Base-by-base conservation (phyloP, 352 stramenopile species). In the Phytophthora niederhauseri region DNA sequence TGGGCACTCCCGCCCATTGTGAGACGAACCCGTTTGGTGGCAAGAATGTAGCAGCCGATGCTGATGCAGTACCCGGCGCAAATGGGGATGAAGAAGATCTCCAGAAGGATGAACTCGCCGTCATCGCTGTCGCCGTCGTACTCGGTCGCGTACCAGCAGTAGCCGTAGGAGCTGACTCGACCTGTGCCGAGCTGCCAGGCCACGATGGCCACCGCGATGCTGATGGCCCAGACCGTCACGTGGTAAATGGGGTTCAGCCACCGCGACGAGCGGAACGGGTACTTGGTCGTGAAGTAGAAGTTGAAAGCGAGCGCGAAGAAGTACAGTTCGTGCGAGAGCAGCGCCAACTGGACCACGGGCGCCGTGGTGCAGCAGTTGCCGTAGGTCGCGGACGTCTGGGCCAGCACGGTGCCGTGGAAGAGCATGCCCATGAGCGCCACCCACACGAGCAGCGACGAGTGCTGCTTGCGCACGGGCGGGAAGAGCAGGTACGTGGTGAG, bases 231-330 rank as follows among this genome's bases (percentile, higher is more conserved):
- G 6, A 97, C 85, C 0, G 81, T 75, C 1, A 84, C 43, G 61
- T 97, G 89, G 62, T 93, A 95, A 58, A 93, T 70, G 19, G 73
- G 73, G 30, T 82, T 78, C 55, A 93, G 81, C 73, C 78, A 90
- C 48, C 81, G 72, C n/a, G 84, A 87, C 43, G 83, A 92, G 34
- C 76, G 77, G 66, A 97, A 97, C 57, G 89, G 89, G 66, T 90
- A 93, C 76, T 93, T 92, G 81, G 86, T 95, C 38, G 85, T 93
- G 71, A 91, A 93, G 76, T 95, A 95, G 46, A 93, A 91, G 72
- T 93, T 82, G 72, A 92, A 93, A 49, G 88, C 88, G 52, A 97
- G 78, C 34, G 84, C 83, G 64, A 93, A 94, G 60, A 95, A 89
- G 73, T 95, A 97, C 14, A 95, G 77, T 56, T 97, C 87, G 45